Evolutionary conservation across 176 grass and related monocot species (phyloP).

Genomic region (Triticum turgidum): DNA sequence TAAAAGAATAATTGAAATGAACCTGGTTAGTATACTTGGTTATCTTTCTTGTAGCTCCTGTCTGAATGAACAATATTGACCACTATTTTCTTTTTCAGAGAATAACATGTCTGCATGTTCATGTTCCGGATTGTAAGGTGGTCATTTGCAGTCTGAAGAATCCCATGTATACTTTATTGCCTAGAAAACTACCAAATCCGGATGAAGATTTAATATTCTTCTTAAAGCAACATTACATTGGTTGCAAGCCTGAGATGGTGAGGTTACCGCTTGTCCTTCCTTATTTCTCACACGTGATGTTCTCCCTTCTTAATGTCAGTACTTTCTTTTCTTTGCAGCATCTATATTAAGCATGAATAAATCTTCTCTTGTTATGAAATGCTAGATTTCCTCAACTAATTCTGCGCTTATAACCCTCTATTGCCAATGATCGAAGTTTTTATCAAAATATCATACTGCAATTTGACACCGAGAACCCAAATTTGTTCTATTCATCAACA

Average conservation of each 20-base stretch:
- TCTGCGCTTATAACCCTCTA: too few relatives aligned
- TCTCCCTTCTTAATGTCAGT: not conserved
- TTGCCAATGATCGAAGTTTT: too few relatives aligned
- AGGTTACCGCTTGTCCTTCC: not conserved
- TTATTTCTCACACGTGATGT: not conserved
- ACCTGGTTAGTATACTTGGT: not conserved
- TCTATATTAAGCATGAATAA: too few relatives aligned
- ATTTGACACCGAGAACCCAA: too few relatives aligned
- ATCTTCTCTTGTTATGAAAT: too few relatives aligned
- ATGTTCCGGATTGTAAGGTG: not conserved
- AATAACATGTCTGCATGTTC: not conserved
- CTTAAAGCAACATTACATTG: not conserved
- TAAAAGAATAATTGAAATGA: not conserved
- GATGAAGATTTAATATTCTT: not conserved
- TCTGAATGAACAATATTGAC: not conserved
- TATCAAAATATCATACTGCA: too few relatives aligned
- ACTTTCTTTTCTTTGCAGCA: too few relatives aligned
- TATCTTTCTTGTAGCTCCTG: not conserved
- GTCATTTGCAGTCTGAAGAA: not conserved
- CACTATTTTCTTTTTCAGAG: not conserved
- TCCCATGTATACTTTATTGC: not conserved
- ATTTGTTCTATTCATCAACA: too few relatives aligned
- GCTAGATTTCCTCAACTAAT: too few relatives aligned
- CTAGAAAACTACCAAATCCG: not conserved
- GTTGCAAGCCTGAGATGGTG: not conserved